Base-by-base conservation (phyloP, 805 yeast species). In the Candida andamanensis region DNA sequence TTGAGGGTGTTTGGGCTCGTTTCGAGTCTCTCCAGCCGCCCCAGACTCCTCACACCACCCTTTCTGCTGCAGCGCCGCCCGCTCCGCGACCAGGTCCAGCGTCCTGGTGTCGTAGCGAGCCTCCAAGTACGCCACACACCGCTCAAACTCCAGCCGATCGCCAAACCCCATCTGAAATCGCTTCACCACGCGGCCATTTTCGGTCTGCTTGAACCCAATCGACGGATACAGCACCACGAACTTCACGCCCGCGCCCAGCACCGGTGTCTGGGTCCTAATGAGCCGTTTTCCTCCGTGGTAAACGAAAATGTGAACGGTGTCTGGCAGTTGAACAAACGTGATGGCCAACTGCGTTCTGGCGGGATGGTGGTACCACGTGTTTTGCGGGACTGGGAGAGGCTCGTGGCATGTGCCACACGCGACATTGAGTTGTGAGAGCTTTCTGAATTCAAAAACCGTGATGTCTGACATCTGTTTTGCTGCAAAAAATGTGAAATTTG, bases 301-400 rank as follows among this genome's bases (percentile, higher is more conserved):
- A 21, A 35, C 31, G 26, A 24, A 39, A n/a, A 41, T 28, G 15
- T 33, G 33, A 9, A 39, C 32, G 12, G 32, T 29, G 4, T 28
- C 37, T 11, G 27, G 28, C 17, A 32, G 25, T 24, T 33, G 27
- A 8, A 39, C 19, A 18, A 42, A 39, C 5, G 40, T 32, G 10
- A 35, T 15, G 15, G 30, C 18, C 16, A 35, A 29, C 5, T 24
- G 34, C 4, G 33, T 28, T 17, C 40, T 26, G 24, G 58, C 58
- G 2, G 65, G 65, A 24, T 40, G 49, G 33, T 59, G 64, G 33
- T 41, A 37, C 65, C 65, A 59, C 6, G 38, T 19, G 13, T 36
- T 40, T n/a, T 24, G 24, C 13, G 32, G n/a, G n/a, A n/a, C n/a
- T n/a, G n/a, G n/a, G n/a, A n/a, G n/a, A n/a, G n/a, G n/a, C 22